Evolutionary conservation across 2,329 filamentous ascomycete genomes (phyloP), one percentile per base, ranked within the genome.

Genomic region (Dissoconium aciculare): DNA sequence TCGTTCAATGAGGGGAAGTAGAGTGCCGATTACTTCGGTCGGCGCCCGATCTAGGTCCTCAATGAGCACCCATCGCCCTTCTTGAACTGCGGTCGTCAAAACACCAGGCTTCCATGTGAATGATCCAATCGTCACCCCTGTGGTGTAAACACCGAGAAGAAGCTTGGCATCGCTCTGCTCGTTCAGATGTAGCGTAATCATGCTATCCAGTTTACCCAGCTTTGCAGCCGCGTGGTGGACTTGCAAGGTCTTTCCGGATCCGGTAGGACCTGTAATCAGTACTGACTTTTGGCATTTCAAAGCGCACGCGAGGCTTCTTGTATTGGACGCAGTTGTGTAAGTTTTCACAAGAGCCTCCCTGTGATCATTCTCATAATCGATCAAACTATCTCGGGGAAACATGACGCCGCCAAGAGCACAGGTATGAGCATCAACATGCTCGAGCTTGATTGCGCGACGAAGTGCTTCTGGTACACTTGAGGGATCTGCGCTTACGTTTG

Each of bases 141-240:
- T 89, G 1, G 87, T 81, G 56, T 99, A 95, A 52, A 95, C 73
- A 3, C 89, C 89, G 39, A 98, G 73, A 24, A 99, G 71, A 61
- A 92, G 80, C 56, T 98, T 99, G 0, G 87, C 85, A 56, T 99
- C 89, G 2, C 85, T 95, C 55, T 99, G 91, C 56, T 95, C 89
- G 51, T 98, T 98, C 17, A 99, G 64, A 55, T 98, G 87, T 16
- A 99, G 65, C 3, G 87, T 95, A 31, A 98, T 78, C 74, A 98
- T 84, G 36, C 71, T 72, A 4, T 75, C 69, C 13, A 80, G 71
- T 56, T 82, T 82, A 38, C 79, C 80, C 33, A 95, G 69, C 43
- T 78, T 71, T 45, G 71, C 71, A 14, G 87, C 85, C 37, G 87
- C 69, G 51, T 94, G 78, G 41, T 82, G 78, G 10, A 91, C 71